phyloP scores from a whole-genome alignment of 257 asterid genomes.

The Gentiana macrophylla region DNA sequence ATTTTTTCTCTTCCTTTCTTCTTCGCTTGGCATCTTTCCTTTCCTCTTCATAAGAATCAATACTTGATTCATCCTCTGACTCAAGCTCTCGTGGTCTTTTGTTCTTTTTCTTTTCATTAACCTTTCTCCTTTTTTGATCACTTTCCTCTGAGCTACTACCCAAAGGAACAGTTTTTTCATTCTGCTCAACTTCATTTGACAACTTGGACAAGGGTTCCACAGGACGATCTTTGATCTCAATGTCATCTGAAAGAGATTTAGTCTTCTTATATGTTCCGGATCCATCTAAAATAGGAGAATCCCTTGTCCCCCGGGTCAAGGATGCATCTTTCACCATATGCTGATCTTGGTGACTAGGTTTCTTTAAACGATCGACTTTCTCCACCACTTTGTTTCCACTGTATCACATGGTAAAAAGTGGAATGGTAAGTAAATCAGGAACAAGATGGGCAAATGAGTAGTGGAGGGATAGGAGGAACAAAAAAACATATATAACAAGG shows the following conservation, averaged over 20 bases:
- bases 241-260: conserved; percentile 18
- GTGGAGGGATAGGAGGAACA: no score
- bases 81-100: conserved; percentile 37
- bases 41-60: conserved; percentile 61
- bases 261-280: conserved; percentile 31
- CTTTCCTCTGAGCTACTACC: conserved; percentile 43
- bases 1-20: conserved; percentile 69
- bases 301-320: conserved; percentile 27
- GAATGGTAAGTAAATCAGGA: not conserved
- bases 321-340: conserved; percentile 21
- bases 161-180: conserved; percentile 28
- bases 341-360: conserved; percentile 24
- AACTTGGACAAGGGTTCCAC: conserved; percentile 24
- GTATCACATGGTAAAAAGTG: conserved; percentile 11
- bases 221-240: conserved; percentile 18
- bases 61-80: conserved; percentile 59
- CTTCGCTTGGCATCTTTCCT: conserved; percentile 71
- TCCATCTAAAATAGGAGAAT: conserved; percentile 27
- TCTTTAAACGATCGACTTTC: conserved; percentile 27
- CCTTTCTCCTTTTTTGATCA: conserved; percentile 32
- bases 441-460: no score
- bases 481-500: not conserved
- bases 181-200: conserved; percentile 33
- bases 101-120: conserved; percentile 54
- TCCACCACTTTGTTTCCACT: conserved; percentile 36